These are phyloP conservation scores for Diaporthe vaccinii DNA, from an alignment of 2,329 filamentous ascomycete species.

Conservation along the genomic window DNA sequence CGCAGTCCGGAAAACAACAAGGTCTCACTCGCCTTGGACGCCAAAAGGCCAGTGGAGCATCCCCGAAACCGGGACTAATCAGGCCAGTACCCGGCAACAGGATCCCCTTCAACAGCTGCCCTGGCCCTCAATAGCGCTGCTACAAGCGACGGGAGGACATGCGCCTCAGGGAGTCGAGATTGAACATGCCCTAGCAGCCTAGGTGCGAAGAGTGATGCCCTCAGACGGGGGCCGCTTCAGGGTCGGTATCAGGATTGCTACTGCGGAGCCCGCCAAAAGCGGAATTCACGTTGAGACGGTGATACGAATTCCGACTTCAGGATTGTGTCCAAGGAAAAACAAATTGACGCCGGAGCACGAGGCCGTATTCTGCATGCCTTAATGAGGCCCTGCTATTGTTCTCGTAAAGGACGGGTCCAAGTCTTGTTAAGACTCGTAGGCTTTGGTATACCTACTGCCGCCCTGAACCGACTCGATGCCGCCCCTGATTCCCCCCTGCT, in stretches of 20 bases:
- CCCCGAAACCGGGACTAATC: neutral
- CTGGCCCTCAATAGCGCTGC: neutral
- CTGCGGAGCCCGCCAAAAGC: conserved; percentile 1
- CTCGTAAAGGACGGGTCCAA: conserved; percentile 1
- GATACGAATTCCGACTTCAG: conserved; percentile 5
- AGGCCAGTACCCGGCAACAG: neutral
- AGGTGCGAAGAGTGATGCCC: neutral
- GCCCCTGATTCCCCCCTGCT: neutral
- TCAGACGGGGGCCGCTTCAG: conserved; percentile 2
- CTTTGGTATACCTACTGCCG: neutral
- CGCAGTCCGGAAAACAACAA: neutral
- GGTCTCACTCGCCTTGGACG: neutral
- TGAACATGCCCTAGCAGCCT: neutral
- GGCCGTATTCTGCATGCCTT: neutral
- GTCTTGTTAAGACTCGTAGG: neutral
- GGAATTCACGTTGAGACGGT: neutral
- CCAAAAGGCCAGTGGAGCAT: neutral
- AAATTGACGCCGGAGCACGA: neutral
- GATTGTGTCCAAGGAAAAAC: neutral
- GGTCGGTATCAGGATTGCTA: neutral
- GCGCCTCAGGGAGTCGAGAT: conserved; percentile 9
- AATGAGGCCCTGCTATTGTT: neutral
- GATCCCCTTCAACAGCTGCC: neutral
- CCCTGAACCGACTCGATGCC: neutral
- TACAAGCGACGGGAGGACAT: neutral